Percentiles rank a stretch among this genome's conserved stretches.
Evolutionary conservation across 2,329 filamentous ascomycete genomes (phyloP).

Genomic region (Hypoxylon sp.): DNA sequence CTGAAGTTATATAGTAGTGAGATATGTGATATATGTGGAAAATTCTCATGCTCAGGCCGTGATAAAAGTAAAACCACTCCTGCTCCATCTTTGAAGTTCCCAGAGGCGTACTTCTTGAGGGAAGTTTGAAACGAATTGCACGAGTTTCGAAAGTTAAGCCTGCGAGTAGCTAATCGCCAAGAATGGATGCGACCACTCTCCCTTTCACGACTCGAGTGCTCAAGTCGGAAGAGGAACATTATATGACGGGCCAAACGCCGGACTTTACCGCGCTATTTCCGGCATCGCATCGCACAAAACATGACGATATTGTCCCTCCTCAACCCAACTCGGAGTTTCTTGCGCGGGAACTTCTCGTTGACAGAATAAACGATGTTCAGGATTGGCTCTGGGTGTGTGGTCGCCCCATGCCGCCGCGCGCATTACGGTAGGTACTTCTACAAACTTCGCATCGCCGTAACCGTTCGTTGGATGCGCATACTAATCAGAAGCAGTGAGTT

Average conservation of each 20-base stretch:
- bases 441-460: not conserved
- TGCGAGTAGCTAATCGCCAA: conserved; percentile 1
- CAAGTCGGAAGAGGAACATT: conserved; percentile 4
- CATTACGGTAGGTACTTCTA: conserved; percentile 46
- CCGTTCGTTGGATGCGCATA: not conserved
- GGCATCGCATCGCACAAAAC: conserved; percentile 48
- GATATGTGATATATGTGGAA: not conserved
- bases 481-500: conserved; percentile 26
- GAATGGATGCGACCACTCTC: conserved; percentile 19
- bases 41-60: conserved; percentile 7
- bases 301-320: conserved; percentile 50
- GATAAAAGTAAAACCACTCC: not conserved
- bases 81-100: conserved; percentile 1
- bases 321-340: conserved; percentile 44
- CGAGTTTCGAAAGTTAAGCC: not conserved
- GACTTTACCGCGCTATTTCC: conserved; percentile 46
- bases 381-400: conserved; percentile 52
- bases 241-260: not conserved
- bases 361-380: conserved; percentile 49
- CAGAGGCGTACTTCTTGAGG: not conserved
- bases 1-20: conserved; percentile 10
- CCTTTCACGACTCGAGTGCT: conserved; percentile 39
- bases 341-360: conserved; percentile 49
- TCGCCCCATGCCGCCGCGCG: conserved; percentile 54
- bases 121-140: not conserved